Conservation (phyloP, 208 protist species). For the Lotmaria passim region DNA sequence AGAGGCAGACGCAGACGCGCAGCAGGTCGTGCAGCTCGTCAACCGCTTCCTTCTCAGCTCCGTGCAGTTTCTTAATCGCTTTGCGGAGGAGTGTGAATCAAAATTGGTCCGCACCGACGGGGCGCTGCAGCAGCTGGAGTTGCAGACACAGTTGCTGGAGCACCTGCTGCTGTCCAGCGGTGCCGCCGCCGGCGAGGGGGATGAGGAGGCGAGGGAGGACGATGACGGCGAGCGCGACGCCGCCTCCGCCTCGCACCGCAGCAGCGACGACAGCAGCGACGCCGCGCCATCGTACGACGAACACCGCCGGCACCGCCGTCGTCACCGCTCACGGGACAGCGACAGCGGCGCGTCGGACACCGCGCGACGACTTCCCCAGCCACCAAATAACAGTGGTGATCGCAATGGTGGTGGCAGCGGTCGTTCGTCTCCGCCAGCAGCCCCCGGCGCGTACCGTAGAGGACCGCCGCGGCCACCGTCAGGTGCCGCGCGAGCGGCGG, state of each 20-base stretch:
- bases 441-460: slow-evolving; percentile 17
- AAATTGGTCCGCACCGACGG: slow-evolving; percentile 53
- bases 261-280: background rate
- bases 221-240: slow-evolving; percentile 8
- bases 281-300: slow-evolving; percentile 17
- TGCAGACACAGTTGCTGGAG: slow-evolving; percentile 72
- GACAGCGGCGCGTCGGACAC: background rate
- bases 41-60: slow-evolving; percentile 81
- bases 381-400: background rate
- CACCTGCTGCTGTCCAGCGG: slow-evolving; percentile 51
- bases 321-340: background rate
- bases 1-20: slow-evolving; percentile 40
- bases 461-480: slow-evolving; percentile 23
- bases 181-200: slow-evolving; percentile 16
- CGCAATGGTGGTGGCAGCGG: background rate
- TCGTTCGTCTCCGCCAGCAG: background rate
- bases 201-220: slow-evolving; percentile 25
- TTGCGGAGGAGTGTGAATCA: slow-evolving; percentile 73
- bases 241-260: background rate
- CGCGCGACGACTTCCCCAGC: background rate
- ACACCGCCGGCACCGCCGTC: slow-evolving; percentile 1
- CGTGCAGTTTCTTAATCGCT: slow-evolving; percentile 84
- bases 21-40: slow-evolving; percentile 63
- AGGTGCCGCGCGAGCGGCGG: slow-evolving; percentile 12
- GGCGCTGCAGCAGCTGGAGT: slow-evolving; percentile 67